Base-by-base conservation (phyloP, 768 basidiomycete genomes). In the Lentinula edodes region DNA sequence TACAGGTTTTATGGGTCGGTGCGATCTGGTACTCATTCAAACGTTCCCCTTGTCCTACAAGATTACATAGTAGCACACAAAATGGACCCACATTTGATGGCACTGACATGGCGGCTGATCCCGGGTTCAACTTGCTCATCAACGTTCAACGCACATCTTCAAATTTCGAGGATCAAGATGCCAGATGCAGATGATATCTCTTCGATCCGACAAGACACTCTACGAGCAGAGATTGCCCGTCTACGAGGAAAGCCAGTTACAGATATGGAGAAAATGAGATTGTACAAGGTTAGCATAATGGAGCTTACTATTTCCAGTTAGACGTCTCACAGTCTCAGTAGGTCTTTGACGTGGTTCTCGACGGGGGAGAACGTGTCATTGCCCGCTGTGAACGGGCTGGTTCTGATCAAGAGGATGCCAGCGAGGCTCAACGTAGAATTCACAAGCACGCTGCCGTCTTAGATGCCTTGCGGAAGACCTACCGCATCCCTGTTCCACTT, bases 101-200 rank as follows among this genome's bases (percentile, higher is more conserved):
- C 28, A 28, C 28, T 28, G 28, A 28, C 28, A 28, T 28, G 28
- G 28, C 28, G 28, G 28, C 28, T 28, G 28, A 28, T 28, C 2
- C 28, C 28, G 28, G 28, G 28, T 28, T 28, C 64, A 87, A 75
- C 66, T 83, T 84, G 81, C 80, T 81, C 32, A 86, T 66, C 9
- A 76, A 73, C 2, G 81, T 80, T 41, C 39, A 41, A 9, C 16
- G 28, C 28, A 28, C 28, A 28, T 28, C 28, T 28, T 28, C 28
- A 28, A 2, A 28, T 28, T 28, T 28, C 28, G 28, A 28, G 28
- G 28, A 28, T 18, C 43, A 45, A 16, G 6, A 18, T 45, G 43
- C 23, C 76, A 75, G 36, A 85, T 69, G 2, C 28, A 28, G 28
- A 28, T 28, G 28, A 46, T 10, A 23, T 9, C 15, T 23, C 12